Evolutionary conservation across 2,329 filamentous ascomycete species (phyloP).

Genomic region (Xylariales sp.): DNA sequence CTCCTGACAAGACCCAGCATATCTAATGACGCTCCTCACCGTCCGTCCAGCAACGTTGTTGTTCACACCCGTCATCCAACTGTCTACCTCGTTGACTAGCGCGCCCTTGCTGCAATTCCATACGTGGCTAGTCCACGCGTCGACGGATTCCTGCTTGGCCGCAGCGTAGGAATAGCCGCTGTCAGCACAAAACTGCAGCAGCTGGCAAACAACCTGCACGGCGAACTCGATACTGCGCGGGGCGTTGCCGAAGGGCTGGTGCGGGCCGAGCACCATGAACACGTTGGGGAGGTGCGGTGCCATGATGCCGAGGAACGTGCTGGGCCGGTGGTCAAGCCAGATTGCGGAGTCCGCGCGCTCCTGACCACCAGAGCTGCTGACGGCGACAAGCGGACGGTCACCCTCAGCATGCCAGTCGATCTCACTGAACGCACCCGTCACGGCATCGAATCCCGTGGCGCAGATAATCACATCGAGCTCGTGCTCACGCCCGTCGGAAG

Average conservation of each 20-base stretch:
- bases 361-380: not conserved
- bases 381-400: not conserved
- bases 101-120: constrained; percentile 8
- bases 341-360: not conserved
- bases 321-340: constrained; percentile 7
- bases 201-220: constrained; percentile 5
- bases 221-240: constrained; percentile 11
- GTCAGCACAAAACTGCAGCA: constrained; percentile 2
- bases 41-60: constrained; percentile 6
- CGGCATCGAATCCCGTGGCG: constrained; percentile 29
- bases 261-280: constrained; percentile 13
- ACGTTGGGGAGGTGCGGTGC: constrained; percentile 11
- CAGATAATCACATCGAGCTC: constrained; percentile 17
- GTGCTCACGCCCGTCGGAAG: not conserved
- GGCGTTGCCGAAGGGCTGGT: constrained; percentile 12
- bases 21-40: constrained; percentile 9
- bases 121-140: constrained; percentile 10
- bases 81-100: constrained; percentile 11
- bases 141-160: constrained; percentile 6
- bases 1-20: constrained; percentile 8
- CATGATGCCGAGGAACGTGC: constrained; percentile 13
- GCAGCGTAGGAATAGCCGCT: constrained; percentile 6
- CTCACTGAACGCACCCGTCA: constrained; percentile 19
- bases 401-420: constrained; percentile 3
- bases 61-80: constrained; percentile 12